Evolutionary conservation across 768 basidiomycete genomes (phyloP).

Genomic region (Punctularia strigosozonata): DNA sequence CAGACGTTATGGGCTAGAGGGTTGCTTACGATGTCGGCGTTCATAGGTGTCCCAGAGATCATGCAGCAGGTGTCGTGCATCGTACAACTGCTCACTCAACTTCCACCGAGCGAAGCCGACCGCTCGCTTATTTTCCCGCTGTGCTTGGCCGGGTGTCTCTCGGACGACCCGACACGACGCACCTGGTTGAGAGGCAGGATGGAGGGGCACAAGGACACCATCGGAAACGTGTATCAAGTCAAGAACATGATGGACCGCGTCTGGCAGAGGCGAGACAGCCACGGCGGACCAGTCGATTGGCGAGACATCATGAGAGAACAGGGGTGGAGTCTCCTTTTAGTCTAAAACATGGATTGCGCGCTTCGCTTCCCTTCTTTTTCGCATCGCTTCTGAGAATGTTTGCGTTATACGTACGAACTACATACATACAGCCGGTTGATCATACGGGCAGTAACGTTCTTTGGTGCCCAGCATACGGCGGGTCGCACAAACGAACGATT

Average conservation of each 20-base stretch:
- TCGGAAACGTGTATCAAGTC: constrained; percentile 49
- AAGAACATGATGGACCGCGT: constrained; percentile 54
- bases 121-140: constrained; percentile 63
- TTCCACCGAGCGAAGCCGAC: constrained; percentile 51
- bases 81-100: constrained; percentile 36
- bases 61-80: constrained; percentile 41
- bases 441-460: too few species aligned
- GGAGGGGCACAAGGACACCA: constrained; percentile 38
- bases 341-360: too few species aligned
- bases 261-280: constrained; percentile 55
- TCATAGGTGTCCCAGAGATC: constrained; percentile 62
- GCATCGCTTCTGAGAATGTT: too few species aligned
- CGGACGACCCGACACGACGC: constrained; percentile 46
- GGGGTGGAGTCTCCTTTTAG: constrained; percentile 35
- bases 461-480: too few species aligned
- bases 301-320: constrained; percentile 45
- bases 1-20: too few species aligned
- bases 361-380: too few species aligned
- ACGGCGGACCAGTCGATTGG: constrained; percentile 44
- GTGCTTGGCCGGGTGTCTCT: constrained; percentile 63
- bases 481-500: too few species aligned
- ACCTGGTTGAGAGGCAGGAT: constrained; percentile 50
- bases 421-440: too few species aligned
- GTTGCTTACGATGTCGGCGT: too few species aligned
- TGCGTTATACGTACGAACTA: too few species aligned